These are phyloP conservation scores for Aspergillus piperis DNA, from an alignment of 2,329 filamentous ascomycete species.

Conservation along the genomic window DNA sequence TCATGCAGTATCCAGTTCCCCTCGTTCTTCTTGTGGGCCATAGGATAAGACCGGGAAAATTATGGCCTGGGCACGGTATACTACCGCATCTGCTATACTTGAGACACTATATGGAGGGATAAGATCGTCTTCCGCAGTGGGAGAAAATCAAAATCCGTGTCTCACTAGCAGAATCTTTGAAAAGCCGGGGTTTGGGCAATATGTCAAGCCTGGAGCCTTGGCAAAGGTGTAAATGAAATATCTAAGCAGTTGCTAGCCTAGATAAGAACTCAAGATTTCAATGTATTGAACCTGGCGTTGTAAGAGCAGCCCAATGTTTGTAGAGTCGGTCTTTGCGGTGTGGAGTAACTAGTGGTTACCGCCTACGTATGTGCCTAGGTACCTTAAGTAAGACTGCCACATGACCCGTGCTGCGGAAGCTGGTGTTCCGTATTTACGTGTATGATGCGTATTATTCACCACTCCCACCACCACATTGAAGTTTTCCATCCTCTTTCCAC, in stretches of 20 bases:
- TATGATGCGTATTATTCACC: constrained; percentile 1
- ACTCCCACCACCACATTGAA: constrained; percentile 3
- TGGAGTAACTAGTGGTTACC: background rate
- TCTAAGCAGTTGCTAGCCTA: no score
- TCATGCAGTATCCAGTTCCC: background rate
- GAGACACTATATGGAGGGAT: no score
- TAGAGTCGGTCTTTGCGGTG: background rate
- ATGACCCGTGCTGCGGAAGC: background rate
- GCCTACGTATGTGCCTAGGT: background rate
- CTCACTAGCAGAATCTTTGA: no score
- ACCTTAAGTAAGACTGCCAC: background rate
- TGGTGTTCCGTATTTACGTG: background rate
- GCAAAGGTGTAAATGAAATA: no score
- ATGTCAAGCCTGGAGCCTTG: no score
- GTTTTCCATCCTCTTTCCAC: constrained; percentile 1
- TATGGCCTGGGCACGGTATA: no score
- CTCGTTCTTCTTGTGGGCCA: background rate
- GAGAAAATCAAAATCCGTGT: no score
- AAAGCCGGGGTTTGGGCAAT: no score
- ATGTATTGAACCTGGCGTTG: background rate
- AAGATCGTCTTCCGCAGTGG: no score
- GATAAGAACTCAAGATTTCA: no score
- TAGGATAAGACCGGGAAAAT: no score
- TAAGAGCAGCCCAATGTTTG: background rate
- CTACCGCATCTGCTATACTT: no score